Conservation (phyloP, 75 land plant genomes). For the Cupressus sempervirens region DNA sequence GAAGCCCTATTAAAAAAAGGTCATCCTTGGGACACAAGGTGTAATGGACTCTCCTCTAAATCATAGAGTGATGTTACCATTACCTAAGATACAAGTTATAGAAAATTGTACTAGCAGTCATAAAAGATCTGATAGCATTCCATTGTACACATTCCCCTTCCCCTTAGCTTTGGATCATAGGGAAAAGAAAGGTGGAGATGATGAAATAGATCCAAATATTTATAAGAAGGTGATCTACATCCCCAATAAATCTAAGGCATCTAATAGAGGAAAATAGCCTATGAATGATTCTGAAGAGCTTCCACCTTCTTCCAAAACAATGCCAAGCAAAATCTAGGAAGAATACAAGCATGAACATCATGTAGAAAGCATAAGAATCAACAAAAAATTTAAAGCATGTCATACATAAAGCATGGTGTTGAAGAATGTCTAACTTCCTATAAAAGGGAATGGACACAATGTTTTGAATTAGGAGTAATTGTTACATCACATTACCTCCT, state of each 20-base stretch:
- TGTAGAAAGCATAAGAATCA: background rate
- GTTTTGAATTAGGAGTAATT: conserved; percentile 7
- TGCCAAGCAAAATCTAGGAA: background rate
- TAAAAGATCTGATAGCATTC: background rate
- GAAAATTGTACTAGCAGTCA: background rate
- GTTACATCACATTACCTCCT: conserved; percentile 4
- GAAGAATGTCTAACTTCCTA: conserved; percentile 3
- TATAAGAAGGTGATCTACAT: conserved; percentile 13
- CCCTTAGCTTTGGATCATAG: background rate
- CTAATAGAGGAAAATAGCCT: background rate
- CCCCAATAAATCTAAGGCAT: background rate
- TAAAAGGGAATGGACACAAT: conserved; percentile 6
- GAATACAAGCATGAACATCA: conserved; percentile 1
- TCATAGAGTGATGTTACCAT: background rate
- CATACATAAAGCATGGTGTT: background rate
- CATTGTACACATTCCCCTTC: background rate
- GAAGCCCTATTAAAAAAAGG: background rate
- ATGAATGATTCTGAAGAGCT: background rate
- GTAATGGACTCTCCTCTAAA: background rate
- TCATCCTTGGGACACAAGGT: background rate
- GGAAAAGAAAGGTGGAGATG: conserved; percentile 9
- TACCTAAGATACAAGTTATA: conserved; percentile 5
- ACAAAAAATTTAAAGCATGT: background rate
- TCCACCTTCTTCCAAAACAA: background rate
- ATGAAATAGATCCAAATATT: conserved; percentile 6